phyloP scores from a whole-genome alignment of 1,139 yeast species.

The Debaryomyces fabryi region DNA sequence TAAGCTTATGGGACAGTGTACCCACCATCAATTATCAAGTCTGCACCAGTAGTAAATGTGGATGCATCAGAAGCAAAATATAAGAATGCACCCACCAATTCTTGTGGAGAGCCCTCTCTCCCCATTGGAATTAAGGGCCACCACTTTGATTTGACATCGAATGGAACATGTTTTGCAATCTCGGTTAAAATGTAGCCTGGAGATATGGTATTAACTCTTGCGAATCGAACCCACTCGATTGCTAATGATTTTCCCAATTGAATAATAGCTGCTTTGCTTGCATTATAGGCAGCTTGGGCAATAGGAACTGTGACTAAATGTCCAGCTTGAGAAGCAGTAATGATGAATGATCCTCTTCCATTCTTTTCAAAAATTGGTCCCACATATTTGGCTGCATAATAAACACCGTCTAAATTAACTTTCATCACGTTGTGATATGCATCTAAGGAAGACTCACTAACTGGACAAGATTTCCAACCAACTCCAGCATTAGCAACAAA shows the following conservation, averaged over 20 bases:
- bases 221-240: conserved; percentile 81
- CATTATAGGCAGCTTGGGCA: conserved; percentile 82
- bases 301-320: conserved; percentile 85
- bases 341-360: conserved; percentile 69
- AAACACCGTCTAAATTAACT: conserved; percentile 74
- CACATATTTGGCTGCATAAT: conserved; percentile 69
- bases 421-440: conserved; percentile 68
- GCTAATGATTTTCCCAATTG: conserved; percentile 80
- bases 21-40: conserved; percentile 86
- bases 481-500: conserved; percentile 93
- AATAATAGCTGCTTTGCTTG: conserved; percentile 83
- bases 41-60: conserved; percentile 84
- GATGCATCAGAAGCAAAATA: conserved; percentile 83
- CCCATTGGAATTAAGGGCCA: conserved; percentile 67
- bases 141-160: conserved; percentile 38
- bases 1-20: conserved; percentile 48
- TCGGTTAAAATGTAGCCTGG: conserved; percentile 78
- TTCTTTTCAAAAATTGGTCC: conserved; percentile 74
- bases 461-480: conserved; percentile 78
- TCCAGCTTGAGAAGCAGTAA: conserved; percentile 88
- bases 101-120: conserved; percentile 78
- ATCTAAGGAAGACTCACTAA: conserved; percentile 56
- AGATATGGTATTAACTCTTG: conserved; percentile 75
- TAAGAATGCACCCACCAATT: conserved; percentile 80
- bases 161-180: conserved; percentile 50